phyloP scores from a whole-genome alignment of 345 rosid species.

The Geranium brycei region DNA sequence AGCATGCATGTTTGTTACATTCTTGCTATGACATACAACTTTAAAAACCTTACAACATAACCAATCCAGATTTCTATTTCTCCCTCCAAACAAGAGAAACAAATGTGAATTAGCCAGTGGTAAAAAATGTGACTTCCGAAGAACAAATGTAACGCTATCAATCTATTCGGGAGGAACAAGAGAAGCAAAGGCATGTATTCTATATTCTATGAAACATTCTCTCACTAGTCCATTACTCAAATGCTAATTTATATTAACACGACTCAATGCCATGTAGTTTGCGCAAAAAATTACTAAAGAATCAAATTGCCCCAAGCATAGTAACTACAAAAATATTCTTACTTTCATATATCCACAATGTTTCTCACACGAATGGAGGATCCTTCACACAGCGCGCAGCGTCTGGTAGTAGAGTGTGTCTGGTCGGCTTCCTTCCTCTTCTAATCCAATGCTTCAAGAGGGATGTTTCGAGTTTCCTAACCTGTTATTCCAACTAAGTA shows the following conservation, averaged over 20 bases:
- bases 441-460: slow-evolving; percentile 49
- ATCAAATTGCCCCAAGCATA: background rate
- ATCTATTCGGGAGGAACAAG: no score
- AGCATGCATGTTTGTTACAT: no score
- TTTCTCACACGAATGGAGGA: slow-evolving; percentile 28
- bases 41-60: no score
- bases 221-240: no score
- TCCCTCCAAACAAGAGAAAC: no score
- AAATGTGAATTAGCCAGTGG: no score
- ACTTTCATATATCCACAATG: slow-evolving; percentile 8
- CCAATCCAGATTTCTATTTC: no score
- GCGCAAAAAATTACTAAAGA: background rate
- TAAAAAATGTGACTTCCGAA: no score
- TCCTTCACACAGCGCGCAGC: slow-evolving; percentile 45
- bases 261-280: background rate
- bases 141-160: background rate
- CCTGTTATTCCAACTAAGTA: slow-evolving; percentile 34
- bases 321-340: background rate
- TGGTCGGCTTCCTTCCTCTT: slow-evolving; percentile 53
- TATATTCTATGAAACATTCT: no score
- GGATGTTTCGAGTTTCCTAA: slow-evolving; percentile 62
- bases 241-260: no score
- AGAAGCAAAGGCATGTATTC: no score
- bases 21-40: no score
- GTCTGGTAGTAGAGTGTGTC: slow-evolving; percentile 51